Conservation (phyloP, 305 asterid species). For the Fraxinus paxiana region DNA sequence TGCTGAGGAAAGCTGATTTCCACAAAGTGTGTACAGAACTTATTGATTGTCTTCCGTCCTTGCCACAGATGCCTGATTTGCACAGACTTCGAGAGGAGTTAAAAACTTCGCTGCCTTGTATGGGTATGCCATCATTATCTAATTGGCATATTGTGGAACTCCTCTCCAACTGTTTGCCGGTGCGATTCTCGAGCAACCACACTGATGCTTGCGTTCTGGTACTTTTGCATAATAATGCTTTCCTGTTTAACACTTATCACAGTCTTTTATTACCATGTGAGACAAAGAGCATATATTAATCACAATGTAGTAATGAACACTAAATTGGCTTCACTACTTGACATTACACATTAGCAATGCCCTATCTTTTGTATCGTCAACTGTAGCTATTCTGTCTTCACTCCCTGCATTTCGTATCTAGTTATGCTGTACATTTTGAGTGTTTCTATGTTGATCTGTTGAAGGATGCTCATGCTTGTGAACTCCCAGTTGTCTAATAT, state of each 20-base stretch:
- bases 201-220: conserved; percentile 69
- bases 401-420: neutral
- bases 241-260: neutral
- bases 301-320: neutral
- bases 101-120: conserved; percentile 46
- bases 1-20: conserved; percentile 69
- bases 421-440: neutral
- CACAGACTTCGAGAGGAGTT: conserved; percentile 57
- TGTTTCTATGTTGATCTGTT: neutral
- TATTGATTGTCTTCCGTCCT: conserved; percentile 67
- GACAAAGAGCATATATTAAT: neutral
- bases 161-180: conserved; percentile 78
- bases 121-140: conserved; percentile 57
- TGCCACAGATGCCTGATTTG: conserved; percentile 73
- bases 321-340: neutral
- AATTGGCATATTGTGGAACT: conserved; percentile 75
- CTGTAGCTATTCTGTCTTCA: neutral
- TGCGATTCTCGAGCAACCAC: conserved; percentile 62
- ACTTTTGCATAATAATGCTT: conserved; percentile 19
- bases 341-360: neutral
- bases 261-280: neutral
- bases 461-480: neutral
- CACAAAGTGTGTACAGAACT: conserved; percentile 63
- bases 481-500: neutral
- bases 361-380: neutral